These are phyloP conservation scores for Pichia terricola DNA, from an alignment of 1,139 yeast genomes.

Conservation along the genomic window DNA sequence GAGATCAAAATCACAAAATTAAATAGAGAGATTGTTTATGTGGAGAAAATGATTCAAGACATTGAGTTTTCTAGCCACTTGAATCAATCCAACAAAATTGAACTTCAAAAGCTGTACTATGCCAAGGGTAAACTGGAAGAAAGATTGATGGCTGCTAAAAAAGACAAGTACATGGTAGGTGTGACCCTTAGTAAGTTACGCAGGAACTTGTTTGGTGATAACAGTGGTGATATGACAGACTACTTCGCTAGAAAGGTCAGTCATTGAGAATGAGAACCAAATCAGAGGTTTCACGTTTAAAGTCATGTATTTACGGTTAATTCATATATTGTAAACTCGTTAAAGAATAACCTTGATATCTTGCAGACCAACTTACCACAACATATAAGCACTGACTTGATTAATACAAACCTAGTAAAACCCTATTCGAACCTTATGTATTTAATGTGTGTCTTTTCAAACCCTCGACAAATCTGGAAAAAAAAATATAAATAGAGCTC, in stretches of 20 bases:
- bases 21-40: conserved; percentile 23
- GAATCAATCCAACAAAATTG: conserved; percentile 2
- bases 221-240: conserved; percentile 24
- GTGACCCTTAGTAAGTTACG: conserved; percentile 22
- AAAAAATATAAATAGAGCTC: too few species aligned
- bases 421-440: too few species aligned
- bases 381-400: too few species aligned
- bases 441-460: too few species aligned
- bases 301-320: background rate
- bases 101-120: conserved; percentile 20
- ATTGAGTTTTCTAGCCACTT: conserved; percentile 6
- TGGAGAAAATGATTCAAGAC: conserved; percentile 17
- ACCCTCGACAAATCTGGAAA: too few species aligned
- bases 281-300: background rate
- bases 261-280: background rate
- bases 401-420: too few species aligned
- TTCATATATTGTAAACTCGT: background rate
- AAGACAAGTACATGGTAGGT: conserved; percentile 23
- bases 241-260: conserved; percentile 16
- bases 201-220: conserved; percentile 22
- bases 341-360: too few species aligned
- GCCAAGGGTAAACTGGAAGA: conserved; percentile 23
- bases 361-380: too few species aligned
- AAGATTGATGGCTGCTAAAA: conserved; percentile 19
- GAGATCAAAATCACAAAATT: conserved; percentile 20